Percentiles rank a stretch among this genome's conserved stretches.
phyloP scores from a whole-genome alignment of 306 rosid genomes.

The Inga laurina region DNA sequence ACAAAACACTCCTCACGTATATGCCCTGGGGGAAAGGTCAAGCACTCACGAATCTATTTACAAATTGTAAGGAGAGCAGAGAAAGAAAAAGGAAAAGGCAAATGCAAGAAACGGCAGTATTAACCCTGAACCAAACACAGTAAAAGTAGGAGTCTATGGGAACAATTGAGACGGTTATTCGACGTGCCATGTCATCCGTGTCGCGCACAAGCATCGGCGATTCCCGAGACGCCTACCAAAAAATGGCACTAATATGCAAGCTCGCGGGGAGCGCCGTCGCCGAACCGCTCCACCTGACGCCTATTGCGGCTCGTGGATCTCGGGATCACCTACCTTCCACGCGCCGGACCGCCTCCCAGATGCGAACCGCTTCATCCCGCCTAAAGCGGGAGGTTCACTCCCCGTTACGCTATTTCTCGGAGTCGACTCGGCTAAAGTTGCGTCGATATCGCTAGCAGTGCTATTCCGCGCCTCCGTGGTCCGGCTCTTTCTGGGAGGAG shows the following conservation, averaged over 20 bases:
- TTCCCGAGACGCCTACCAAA: not conserved
- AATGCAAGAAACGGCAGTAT: not conserved
- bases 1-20: not conserved
- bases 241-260: not conserved
- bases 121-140: constrained; percentile 3
- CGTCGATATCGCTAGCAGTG: constrained; percentile 28
- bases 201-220: constrained; percentile 31
- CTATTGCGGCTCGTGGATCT: constrained; percentile 35
- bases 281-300: not conserved
- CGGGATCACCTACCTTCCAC: constrained; percentile 48
- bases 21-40: not conserved
- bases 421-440: constrained; percentile 43
- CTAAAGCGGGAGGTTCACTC: constrained; percentile 66
- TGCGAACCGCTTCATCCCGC: constrained; percentile 63
- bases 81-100: not conserved
- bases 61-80: constrained; percentile 29
- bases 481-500: constrained; percentile 28
- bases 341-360: constrained; percentile 82
- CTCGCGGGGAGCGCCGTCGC: constrained; percentile 8
- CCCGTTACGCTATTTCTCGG: constrained; percentile 51
- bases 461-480: constrained; percentile 25
- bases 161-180: constrained; percentile 51
- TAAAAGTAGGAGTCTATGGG: not conserved
- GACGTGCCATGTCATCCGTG: constrained; percentile 59
- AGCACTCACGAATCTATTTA: constrained; percentile 36